Evolutionary conservation across 2,329 filamentous ascomycete genomes (phyloP).

Genomic region (Huntiella savannae): DNA sequence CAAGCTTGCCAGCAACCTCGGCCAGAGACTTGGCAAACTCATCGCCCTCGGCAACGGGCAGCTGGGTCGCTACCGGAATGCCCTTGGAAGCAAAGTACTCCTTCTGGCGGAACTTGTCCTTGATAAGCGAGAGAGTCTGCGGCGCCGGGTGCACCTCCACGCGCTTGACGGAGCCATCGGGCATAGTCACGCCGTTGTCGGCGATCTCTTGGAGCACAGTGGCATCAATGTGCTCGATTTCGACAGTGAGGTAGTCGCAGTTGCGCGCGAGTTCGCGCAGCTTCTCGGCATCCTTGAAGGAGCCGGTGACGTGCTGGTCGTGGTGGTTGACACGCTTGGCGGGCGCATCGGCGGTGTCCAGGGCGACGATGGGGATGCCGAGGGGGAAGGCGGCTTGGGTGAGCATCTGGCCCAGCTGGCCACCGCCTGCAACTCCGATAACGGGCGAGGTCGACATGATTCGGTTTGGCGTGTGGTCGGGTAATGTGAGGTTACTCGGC

Average conservation of each 20-base stretch:
- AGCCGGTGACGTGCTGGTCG: slow-evolving; percentile 57
- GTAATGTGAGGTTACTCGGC: not conserved
- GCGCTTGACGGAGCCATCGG: slow-evolving; percentile 23
- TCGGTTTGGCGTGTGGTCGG: not conserved
- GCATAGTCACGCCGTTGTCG: slow-evolving; percentile 39
- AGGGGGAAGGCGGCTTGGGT: slow-evolving; percentile 62
- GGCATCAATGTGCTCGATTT: slow-evolving; percentile 93
- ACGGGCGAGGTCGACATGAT: slow-evolving; percentile 20
- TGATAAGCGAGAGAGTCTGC: slow-evolving; percentile 71
- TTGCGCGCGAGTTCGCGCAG: slow-evolving; percentile 60
- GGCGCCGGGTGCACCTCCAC: slow-evolving; percentile 62
- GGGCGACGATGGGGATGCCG: slow-evolving; percentile 58
- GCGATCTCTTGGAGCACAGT: slow-evolving; percentile 69
- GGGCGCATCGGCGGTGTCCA: slow-evolving; percentile 59
- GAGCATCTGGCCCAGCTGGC: slow-evolving; percentile 83
- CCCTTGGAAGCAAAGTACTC: slow-evolving; percentile 49
- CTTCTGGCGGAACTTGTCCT: slow-evolving; percentile 88
- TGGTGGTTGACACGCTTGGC: slow-evolving; percentile 74
- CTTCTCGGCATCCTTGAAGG: slow-evolving; percentile 65
- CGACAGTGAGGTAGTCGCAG: slow-evolving; percentile 72
- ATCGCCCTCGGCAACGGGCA: slow-evolving; percentile 38
- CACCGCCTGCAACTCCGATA: slow-evolving; percentile 37
- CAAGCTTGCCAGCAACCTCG: slow-evolving; percentile 43
- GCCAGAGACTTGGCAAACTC: slow-evolving; percentile 41
- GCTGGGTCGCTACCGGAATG: slow-evolving; percentile 55